phyloP scores from a whole-genome alignment of 2,329 filamentous ascomycete species.

The Microdochium nivale region DNA sequence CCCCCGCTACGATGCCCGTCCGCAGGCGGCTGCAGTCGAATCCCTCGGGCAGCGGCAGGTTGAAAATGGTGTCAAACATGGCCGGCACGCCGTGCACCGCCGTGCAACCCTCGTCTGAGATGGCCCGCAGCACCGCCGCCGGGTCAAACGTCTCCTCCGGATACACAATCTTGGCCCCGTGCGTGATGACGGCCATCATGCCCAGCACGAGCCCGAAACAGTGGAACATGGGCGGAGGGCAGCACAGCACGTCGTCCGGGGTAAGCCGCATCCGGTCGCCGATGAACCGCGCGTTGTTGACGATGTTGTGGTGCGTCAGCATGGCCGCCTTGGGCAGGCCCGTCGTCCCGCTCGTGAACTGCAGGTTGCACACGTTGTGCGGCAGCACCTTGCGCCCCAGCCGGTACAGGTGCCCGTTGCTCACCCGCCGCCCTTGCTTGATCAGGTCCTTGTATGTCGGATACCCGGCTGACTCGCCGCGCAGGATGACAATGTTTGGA shows the following conservation, averaged over 20 bases:
- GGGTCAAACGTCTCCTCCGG: constrained; percentile 68
- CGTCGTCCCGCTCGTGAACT: constrained; percentile 70
- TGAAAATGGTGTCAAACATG: constrained; percentile 66
- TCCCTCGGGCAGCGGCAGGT: constrained; percentile 29
- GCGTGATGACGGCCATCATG: constrained; percentile 62
- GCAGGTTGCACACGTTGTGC: constrained; percentile 63
- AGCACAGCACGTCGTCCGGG: constrained; percentile 62
- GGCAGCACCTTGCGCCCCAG: constrained; percentile 48
- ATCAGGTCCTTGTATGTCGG: constrained; percentile 52
- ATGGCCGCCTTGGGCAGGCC: constrained; percentile 67
- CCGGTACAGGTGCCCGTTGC: constrained; percentile 39
- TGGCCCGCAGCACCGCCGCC: constrained; percentile 53
- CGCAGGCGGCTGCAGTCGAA: constrained; percentile 47
- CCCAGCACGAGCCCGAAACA: constrained; percentile 77
- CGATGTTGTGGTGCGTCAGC: constrained; percentile 59
- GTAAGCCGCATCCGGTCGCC: constrained; percentile 67
- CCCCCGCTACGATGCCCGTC: constrained; percentile 72
- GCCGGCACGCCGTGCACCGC: constrained; percentile 75
- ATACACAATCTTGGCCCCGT: constrained; percentile 69
- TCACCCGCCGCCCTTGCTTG: constrained; percentile 36
- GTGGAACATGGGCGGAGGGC: constrained; percentile 77
- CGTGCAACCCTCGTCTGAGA: constrained; percentile 60
- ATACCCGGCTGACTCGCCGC: constrained; percentile 45
- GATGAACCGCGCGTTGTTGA: constrained; percentile 62
- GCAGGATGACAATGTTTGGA: constrained; percentile 51